A percentile compares a stretch with the other conserved stretches of the same genome.
phyloP scores from a whole-genome alignment of 768 basidiomycete genomes.

The Tulasnella sp. region DNA sequence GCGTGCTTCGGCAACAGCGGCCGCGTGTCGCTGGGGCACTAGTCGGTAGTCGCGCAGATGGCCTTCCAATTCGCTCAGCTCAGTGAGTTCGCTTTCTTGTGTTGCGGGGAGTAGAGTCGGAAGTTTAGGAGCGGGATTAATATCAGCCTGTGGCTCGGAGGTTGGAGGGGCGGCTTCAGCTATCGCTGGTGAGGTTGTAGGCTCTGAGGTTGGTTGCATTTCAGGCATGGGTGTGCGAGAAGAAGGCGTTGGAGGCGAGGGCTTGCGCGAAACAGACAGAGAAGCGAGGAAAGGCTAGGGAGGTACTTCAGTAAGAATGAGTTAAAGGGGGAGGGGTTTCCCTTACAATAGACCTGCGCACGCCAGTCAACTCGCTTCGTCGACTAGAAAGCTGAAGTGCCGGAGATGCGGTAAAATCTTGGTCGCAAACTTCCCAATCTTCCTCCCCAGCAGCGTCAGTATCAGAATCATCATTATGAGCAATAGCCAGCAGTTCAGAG shows the following conservation, averaged over 20 bases:
- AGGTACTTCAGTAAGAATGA: background rate
- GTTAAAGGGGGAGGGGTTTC: no score
- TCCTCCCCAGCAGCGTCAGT: constrained; percentile 12
- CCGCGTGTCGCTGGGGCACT: background rate
- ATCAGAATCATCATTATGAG: constrained; percentile 18
- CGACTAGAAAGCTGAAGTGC: background rate
- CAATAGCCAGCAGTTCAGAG: constrained; percentile 12
- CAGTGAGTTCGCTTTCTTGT: background rate
- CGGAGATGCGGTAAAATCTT: background rate
- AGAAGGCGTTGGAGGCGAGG: background rate
- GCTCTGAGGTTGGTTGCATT: background rate
- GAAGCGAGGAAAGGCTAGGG: constrained; percentile 3
- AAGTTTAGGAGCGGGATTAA: background rate
- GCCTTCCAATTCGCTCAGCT: background rate
- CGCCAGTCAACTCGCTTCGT: constrained; percentile 5
- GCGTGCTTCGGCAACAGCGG: background rate
- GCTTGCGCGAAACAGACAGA: background rate
- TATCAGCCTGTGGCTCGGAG: background rate
- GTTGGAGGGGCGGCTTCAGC: background rate
- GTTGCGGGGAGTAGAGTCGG: background rate
- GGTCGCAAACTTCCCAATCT: constrained; percentile 9
- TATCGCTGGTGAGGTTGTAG: background rate
- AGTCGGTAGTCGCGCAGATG: background rate
- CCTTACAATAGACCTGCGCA: background rate
- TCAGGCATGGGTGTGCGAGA: background rate